A percentile compares a stretch with the other conserved stretches of the same genome.
phyloP scores from a whole-genome alignment of 371 early-diverging fungal species.

The Capniomyces stellatus region DNA sequence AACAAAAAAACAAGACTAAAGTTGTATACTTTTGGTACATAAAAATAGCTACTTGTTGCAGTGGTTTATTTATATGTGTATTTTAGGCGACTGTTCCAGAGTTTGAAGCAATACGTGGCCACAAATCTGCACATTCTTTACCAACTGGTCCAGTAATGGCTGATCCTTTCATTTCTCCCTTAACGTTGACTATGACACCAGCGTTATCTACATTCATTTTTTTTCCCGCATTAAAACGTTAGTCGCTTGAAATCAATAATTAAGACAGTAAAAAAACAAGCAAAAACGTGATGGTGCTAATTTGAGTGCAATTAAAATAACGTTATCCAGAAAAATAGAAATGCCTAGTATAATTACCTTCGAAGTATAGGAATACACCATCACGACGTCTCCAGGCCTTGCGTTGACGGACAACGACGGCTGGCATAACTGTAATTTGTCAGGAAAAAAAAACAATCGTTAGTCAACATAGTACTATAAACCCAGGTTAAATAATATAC shows the following conservation, averaged over 20 bases:
- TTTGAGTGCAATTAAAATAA: conserved; percentile 16
- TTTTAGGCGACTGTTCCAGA: conserved; percentile 78
- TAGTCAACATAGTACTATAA: conserved; percentile 2
- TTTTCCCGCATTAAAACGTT: no score
- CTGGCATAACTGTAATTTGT: conserved; percentile 87
- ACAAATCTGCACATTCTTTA: conserved; percentile 99
- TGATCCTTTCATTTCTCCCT: conserved; percentile 99
- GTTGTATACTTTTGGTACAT: no score
- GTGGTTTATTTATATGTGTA: no score
- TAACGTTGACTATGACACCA: conserved; percentile 95
- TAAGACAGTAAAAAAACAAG: no score
- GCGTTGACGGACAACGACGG: conserved; percentile 98
- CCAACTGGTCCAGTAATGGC: conserved; percentile 99
- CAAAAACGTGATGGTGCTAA: no score
- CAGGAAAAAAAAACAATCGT: conserved; percentile 10
- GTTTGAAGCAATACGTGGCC: conserved; percentile 99
- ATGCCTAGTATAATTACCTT: conserved; percentile 29
- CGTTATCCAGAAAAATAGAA: conserved; percentile 4
- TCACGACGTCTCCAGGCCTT: conserved; percentile 99
- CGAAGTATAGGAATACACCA: conserved; percentile 97
- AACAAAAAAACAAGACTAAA: no score
- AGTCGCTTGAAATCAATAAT: no score
- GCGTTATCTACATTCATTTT: conserved; percentile 90
- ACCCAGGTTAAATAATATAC: conserved; percentile 7
- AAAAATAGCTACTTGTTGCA: no score